Evolutionary conservation across 2,329 filamentous ascomycete genomes (phyloP).

Genomic region (Gremmenia infestans): DNA sequence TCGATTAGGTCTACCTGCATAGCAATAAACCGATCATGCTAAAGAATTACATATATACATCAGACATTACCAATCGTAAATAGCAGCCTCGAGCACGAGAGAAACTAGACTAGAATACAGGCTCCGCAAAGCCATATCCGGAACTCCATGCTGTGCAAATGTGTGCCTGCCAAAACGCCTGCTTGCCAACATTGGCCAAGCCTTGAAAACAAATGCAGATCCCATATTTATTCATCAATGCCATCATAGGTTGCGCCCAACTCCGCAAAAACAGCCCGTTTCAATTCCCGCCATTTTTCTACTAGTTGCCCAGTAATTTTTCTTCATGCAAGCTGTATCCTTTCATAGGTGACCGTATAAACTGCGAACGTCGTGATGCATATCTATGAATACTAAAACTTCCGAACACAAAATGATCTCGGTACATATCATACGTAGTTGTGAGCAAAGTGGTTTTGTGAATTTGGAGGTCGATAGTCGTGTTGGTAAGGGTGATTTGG

Average conservation of each 20-base stretch:
- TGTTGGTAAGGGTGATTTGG: constrained; percentile 79
- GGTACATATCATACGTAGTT: constrained; percentile 18
- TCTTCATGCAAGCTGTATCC: not conserved
- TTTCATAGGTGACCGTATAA: not conserved
- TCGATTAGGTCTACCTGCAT: too few relatives aligned
- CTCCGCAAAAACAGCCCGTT: not conserved
- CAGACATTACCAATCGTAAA: too few relatives aligned
- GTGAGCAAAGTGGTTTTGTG: constrained; percentile 26
- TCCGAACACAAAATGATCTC: not conserved
- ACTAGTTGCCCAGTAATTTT: not conserved
- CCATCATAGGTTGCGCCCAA: not conserved
- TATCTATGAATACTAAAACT: not conserved
- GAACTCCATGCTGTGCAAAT: not conserved
- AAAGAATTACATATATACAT: too few relatives aligned
- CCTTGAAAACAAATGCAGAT: not conserved
- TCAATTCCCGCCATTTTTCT: not conserved
- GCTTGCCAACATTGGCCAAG: not conserved
- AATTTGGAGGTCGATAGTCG: constrained; percentile 70
- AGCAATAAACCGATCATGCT: too few relatives aligned
- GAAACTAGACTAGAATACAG: too few relatives aligned
- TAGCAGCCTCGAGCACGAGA: too few relatives aligned
- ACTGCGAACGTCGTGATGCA: not conserved
- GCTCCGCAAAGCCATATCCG: too few relatives aligned
- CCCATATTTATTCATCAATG: not conserved
- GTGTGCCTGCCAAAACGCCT: not conserved